These are phyloP conservation scores for Rhytidhysteron rufulum DNA, from an alignment of 2,329 filamentous ascomycete genomes.

Conservation along the genomic window DNA sequence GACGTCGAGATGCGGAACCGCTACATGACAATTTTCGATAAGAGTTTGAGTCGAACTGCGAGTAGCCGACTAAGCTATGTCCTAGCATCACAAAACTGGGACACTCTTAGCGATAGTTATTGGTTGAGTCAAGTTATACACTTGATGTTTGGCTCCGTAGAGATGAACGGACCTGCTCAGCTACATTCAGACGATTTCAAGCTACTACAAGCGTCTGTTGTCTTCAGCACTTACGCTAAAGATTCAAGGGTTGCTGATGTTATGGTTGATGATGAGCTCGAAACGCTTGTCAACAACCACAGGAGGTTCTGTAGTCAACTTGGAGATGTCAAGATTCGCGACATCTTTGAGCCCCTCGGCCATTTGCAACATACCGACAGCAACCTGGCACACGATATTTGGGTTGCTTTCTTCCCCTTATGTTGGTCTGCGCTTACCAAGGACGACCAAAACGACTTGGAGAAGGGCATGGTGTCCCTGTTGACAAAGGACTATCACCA, in stretches of 20 bases:
- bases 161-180: slow-evolving; percentile 74
- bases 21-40: slow-evolving; percentile 95
- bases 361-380: slow-evolving; percentile 90
- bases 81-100: slow-evolving; percentile 91
- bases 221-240: slow-evolving; percentile 70
- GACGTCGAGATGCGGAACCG: slow-evolving; percentile 96
- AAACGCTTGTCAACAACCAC: slow-evolving; percentile 72
- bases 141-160: slow-evolving; percentile 83
- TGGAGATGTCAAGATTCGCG: slow-evolving; percentile 79
- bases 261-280: slow-evolving; percentile 79
- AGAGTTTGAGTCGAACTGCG: slow-evolving; percentile 86
- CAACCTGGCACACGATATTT: slow-evolving; percentile 79
- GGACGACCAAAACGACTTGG: slow-evolving; percentile 85
- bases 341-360: slow-evolving; percentile 82
- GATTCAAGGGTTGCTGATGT: slow-evolving; percentile 61
- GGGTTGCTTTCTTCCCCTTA: slow-evolving; percentile 86
- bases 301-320: slow-evolving; percentile 80
- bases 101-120: slow-evolving; percentile 88
- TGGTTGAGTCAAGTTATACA: slow-evolving; percentile 97
- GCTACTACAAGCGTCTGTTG: slow-evolving; percentile 66
- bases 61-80: slow-evolving; percentile 87
- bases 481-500: slow-evolving; percentile 95
- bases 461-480: slow-evolving; percentile 84
- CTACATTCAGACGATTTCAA: slow-evolving; percentile 83
- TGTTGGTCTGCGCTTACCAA: slow-evolving; percentile 86